These are phyloP conservation scores for Paraconiothyrium brasiliense DNA, from an alignment of 2,329 filamentous ascomycete species.

Conservation along the genomic window DNA sequence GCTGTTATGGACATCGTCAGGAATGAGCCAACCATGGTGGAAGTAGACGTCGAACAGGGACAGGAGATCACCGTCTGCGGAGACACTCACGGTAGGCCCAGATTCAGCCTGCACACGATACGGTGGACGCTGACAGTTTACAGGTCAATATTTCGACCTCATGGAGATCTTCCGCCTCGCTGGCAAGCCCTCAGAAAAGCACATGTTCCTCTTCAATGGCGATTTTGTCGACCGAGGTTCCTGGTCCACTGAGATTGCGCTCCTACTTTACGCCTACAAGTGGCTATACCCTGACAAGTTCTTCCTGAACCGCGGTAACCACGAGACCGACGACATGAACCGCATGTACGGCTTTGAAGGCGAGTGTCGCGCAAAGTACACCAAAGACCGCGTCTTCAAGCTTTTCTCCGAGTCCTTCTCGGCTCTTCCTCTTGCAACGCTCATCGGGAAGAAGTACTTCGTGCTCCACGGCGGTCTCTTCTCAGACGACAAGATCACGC, in stretches of 20 bases:
- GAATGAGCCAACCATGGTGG: slow-evolving; percentile 95
- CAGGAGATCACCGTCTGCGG: slow-evolving; percentile 91
- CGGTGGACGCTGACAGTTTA: slow-evolving; percentile 13
- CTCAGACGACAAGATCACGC: slow-evolving; percentile 89
- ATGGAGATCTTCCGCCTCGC: slow-evolving; percentile 96
- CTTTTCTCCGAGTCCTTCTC: slow-evolving; percentile 98
- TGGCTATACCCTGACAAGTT: slow-evolving; percentile 88
- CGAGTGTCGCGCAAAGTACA: slow-evolving; percentile 98
- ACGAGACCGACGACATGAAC: slow-evolving; percentile 99
- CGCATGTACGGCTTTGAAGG: slow-evolving; percentile 97
- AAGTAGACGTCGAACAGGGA: slow-evolving; percentile 81
- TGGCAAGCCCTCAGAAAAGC: slow-evolving; percentile 82
- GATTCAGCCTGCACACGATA: background rate
- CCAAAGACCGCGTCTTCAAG: slow-evolving; percentile 87
- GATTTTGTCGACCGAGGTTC: slow-evolving; percentile 98
- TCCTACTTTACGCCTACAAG: slow-evolving; percentile 95
- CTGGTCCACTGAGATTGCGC: slow-evolving; percentile 96
- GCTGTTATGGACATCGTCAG: slow-evolving; percentile 90
- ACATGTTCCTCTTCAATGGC: slow-evolving; percentile 97
- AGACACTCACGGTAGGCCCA: slow-evolving; percentile 84
- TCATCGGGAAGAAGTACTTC: slow-evolving; percentile 90
- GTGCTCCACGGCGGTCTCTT: slow-evolving; percentile 95
- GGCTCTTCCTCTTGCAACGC: slow-evolving; percentile 86
- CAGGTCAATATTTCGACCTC: slow-evolving; percentile 96
- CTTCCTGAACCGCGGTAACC: slow-evolving; percentile 97